phyloP scores from a whole-genome alignment of 2,329 filamentous ascomycete genomes.

The Claviceps paspali region DNA sequence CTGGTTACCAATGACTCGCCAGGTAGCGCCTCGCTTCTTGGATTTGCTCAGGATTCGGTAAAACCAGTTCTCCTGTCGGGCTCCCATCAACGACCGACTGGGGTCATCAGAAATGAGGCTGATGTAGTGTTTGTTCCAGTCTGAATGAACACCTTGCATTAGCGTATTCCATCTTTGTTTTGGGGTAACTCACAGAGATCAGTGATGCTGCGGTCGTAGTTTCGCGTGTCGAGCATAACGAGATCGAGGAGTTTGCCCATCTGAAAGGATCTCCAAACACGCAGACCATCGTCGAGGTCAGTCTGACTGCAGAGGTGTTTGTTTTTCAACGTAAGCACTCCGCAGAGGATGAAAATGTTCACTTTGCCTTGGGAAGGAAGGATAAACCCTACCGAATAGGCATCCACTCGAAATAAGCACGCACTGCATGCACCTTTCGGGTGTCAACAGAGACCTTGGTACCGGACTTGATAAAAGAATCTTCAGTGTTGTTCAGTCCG shows the following conservation, averaged over 20 bases:
- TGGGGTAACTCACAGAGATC: conserved; percentile 19
- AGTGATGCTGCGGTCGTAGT: conserved; percentile 54
- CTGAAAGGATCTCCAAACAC: conserved; percentile 52
- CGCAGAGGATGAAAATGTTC: background rate
- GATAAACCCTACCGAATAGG: conserved; percentile 14
- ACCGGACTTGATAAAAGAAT: conserved; percentile 44
- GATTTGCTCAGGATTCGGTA: conserved; percentile 43
- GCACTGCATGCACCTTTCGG: conserved; percentile 57
- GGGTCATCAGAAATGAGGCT: conserved; percentile 49
- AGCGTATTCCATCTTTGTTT: conserved; percentile 4
- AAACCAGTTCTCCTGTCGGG: conserved; percentile 61
- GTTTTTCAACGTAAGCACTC: background rate
- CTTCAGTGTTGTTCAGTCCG: conserved; percentile 49
- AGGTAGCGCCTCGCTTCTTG: conserved; percentile 48
- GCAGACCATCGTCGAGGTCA: conserved; percentile 53
- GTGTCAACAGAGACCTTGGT: conserved; percentile 49
- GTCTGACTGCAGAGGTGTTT: conserved; percentile 28
- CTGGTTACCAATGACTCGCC: conserved; percentile 59
- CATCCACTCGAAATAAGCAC: conserved; percentile 53
- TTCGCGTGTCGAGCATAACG: conserved; percentile 52
- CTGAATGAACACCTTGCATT: conserved; percentile 3
- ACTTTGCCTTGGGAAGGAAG: background rate
- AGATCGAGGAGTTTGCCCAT: conserved; percentile 52
- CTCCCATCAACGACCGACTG: conserved; percentile 54
- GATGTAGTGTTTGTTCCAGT: conserved; percentile 47